Evolutionary conservation across 345 rosid species (phyloP).

Genomic region (Hibiscus syriacus): DNA sequence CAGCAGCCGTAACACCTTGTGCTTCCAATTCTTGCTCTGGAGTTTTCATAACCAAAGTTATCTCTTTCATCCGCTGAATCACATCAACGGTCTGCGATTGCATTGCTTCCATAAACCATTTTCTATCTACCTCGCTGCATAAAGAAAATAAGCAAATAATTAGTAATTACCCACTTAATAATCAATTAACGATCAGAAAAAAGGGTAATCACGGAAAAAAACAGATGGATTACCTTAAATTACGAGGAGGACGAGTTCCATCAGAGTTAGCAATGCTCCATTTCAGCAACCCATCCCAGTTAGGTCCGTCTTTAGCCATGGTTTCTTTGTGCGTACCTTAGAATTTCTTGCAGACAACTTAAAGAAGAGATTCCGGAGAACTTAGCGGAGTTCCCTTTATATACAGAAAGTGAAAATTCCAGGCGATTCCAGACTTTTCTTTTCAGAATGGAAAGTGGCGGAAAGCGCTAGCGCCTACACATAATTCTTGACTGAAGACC

Average conservation of each 20-base stretch:
- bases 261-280: slow-evolving; percentile 91
- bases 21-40: slow-evolving; percentile 63
- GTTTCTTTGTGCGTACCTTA: not conserved
- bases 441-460: not conserved
- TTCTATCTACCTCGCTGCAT: slow-evolving; percentile 72
- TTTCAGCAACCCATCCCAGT: slow-evolving; percentile 88
- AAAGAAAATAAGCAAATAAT: not conserved
- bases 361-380: not conserved
- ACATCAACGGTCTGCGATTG: slow-evolving; percentile 71
- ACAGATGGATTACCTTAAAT: slow-evolving; percentile 40
- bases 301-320: slow-evolving; percentile 77
- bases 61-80: slow-evolving; percentile 75
- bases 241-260: slow-evolving; percentile 48
- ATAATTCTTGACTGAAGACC: not conserved
- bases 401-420: not conserved
- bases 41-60: slow-evolving; percentile 70
- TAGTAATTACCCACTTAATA: not conserved
- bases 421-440: slow-evolving; percentile 1
- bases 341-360: not conserved
- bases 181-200: not conserved
- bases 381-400: not conserved
- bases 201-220: not conserved
- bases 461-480: no score
- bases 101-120: slow-evolving; percentile 97
- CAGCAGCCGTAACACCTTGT: slow-evolving; percentile 61